phyloP scores from a whole-genome alignment of 1,284 basidiomycete species.

The Agroathelia rolfsii region DNA sequence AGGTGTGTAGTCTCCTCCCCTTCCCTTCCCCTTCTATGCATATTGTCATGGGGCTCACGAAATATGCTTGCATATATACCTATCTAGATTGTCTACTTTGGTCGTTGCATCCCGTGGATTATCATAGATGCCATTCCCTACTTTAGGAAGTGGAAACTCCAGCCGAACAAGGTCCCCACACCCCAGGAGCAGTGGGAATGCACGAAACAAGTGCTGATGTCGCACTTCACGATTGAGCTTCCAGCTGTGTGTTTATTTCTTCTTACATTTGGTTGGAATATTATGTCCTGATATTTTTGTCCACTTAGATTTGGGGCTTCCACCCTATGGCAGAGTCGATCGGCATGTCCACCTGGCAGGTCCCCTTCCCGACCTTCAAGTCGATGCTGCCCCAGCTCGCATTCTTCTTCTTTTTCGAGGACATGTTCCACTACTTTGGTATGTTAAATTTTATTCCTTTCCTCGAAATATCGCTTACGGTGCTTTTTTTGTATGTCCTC shows the following conservation, averaged over 20 bases:
- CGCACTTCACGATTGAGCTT: conserved; percentile 93
- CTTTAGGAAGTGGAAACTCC: conserved; percentile 93
- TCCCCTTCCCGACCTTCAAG: conserved; percentile 76
- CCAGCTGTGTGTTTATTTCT: conserved; percentile 55
- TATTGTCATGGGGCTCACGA: background rate
- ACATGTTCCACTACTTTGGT: conserved; percentile 84
- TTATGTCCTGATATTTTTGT: no score
- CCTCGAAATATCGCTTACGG: no score
- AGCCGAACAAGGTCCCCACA: conserved; percentile 79
- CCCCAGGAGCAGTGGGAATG: conserved; percentile 88
- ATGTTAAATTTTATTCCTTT: conserved; percentile 21
- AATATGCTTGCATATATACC: conserved; percentile 1
- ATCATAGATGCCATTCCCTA: conserved; percentile 92
- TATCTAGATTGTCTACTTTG: conserved; percentile 87
- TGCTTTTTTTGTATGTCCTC: conserved; percentile 20
- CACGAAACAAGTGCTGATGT: conserved; percentile 89
- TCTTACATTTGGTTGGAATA: no score
- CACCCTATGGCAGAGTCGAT: conserved; percentile 88
- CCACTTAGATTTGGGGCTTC: conserved; percentile 96
- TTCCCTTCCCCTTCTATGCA: background rate
- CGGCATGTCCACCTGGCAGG: conserved; percentile 87
- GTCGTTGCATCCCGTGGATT: conserved; percentile 91
- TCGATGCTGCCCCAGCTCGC: conserved; percentile 75
- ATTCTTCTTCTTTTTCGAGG: conserved; percentile 94
- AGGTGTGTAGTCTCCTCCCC: conserved; percentile 50